These are phyloP conservation scores for Dalbergia oliveri DNA, from an alignment of 306 rosid species.

Conservation along the genomic window DNA sequence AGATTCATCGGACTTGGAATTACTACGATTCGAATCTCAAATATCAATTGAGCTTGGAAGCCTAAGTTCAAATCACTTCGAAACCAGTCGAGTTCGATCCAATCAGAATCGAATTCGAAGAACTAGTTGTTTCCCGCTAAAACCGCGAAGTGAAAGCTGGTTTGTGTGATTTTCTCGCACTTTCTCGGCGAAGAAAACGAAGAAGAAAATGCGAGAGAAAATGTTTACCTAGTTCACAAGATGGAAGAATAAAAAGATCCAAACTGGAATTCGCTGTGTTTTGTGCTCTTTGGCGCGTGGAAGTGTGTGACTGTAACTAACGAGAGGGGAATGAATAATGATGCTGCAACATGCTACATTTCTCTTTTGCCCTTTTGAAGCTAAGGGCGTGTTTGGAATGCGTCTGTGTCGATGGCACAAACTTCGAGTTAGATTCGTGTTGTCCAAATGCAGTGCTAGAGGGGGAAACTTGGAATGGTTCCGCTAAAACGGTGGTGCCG, in stretches of 20 bases:
- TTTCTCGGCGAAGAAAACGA: constrained; percentile 15
- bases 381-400: constrained; percentile 52
- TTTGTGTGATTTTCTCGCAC: constrained; percentile 21
- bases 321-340: neutral
- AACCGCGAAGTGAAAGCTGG: constrained; percentile 17
- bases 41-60: constrained; percentile 8
- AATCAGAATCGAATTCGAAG: constrained; percentile 32
- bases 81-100: constrained; percentile 9
- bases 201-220: constrained; percentile 7
- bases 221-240: constrained; percentile 43
- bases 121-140: constrained; percentile 46
- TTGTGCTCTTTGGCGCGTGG: neutral
- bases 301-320: constrained; percentile 29
- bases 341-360: constrained; percentile 30
- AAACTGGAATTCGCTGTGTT: constrained; percentile 11
- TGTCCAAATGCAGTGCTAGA: constrained; percentile 45
- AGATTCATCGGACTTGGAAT: constrained; percentile 5
- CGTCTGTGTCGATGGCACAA: neutral
- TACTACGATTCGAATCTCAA: constrained; percentile 26
- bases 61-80: constrained; percentile 23
- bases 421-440: neutral
- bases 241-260: constrained; percentile 41
- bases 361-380: constrained; percentile 11
- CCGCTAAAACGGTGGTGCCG: constrained; percentile 40
- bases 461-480: constrained; percentile 39